These are phyloP conservation scores for Globisporangium nodosum DNA, from an alignment of 352 stramenopile species.

Conservation along the genomic window DNA sequence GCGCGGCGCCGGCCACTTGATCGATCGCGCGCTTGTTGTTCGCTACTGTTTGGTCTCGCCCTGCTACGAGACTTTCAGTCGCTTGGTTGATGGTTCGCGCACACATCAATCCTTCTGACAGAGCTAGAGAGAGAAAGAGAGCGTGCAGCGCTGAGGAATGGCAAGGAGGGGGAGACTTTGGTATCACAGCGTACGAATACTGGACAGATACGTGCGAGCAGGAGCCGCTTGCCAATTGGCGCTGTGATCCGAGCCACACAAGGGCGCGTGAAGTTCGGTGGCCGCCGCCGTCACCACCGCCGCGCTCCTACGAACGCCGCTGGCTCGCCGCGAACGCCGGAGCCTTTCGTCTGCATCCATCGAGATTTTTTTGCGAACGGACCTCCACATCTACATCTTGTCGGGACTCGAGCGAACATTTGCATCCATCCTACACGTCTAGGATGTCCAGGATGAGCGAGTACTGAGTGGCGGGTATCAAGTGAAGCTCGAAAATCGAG, in stretches of 20 bases:
- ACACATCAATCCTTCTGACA: not conserved
- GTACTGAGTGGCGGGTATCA: not conserved
- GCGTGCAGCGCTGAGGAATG: too few species aligned
- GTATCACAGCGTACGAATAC: not conserved
- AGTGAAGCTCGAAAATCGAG: not conserved
- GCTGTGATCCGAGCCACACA: not conserved
- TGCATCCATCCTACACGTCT: not conserved
- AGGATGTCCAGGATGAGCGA: too few species aligned
- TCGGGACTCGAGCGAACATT: not conserved
- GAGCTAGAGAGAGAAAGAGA: not conserved
- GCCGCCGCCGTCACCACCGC: too few species aligned
- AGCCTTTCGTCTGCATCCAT: not conserved
- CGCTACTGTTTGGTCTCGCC: not conserved
- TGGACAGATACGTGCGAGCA: too few species aligned
- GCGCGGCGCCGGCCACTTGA: too few species aligned
- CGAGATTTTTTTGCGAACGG: too few species aligned
- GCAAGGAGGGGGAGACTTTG: too few species aligned
- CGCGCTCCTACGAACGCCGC: not conserved
- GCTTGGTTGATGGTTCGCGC: too few species aligned
- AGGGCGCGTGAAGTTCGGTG: not conserved
- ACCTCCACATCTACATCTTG: too few species aligned
- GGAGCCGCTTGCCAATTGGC: not conserved
- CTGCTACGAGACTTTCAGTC: not conserved
- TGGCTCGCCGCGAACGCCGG: not conserved
- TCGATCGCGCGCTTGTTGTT: not conserved